Evolutionary conservation across 2,329 filamentous ascomycete species (phyloP), one percentile per base, ranked within the genome.

Genomic region (Paecilomyces sp.): DNA sequence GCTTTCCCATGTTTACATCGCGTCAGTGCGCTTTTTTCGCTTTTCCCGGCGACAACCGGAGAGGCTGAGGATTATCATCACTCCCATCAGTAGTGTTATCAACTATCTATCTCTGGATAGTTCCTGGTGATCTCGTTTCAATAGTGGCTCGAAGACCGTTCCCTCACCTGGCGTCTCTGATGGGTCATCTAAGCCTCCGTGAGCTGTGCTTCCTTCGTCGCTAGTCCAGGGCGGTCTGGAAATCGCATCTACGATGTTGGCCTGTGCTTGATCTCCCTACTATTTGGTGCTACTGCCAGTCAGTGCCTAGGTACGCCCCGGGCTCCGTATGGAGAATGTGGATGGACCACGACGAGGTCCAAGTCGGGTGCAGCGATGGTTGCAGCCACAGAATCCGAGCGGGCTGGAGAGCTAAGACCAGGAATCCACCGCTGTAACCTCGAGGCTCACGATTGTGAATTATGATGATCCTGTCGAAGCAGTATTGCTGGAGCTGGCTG

Each of bases 1-100:
- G 41, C n/a, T 56, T 57, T 36, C 53, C 51, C 51, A 36, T 50
- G 55, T 62, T 56, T 22, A 8, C 18, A 54, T 62, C 58, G 60
- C 56, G 60, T 62, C 58, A 54, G 7, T 56, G 33, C 25, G 57
- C 25, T 28, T 28, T 33, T 56, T 53, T 53, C 22, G 30, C 57
- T 22, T n/a, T 47, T 47, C n/a, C 41, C 41, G 41, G 41, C 13
- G 41, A 47, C 41, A 18, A 47, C n/a, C 41, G 41, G 41, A 18
- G 15, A 47, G 41, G 13, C 13, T 47, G 8, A 18, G 18, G 31
- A 12, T 33, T 33, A 11, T 33, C 8, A 18, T 7, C 18, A 8
- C 15, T 47, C 13, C 36, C 15, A 18, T 2, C n/a, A n/a, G 13
- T 41, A 18, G n/a, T n/a, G 22, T 22, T 22, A 22, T 22, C 22